Evolutionary conservation across 257 asterid species (phyloP).

Genomic region (Thymus mandschuricus): DNA sequence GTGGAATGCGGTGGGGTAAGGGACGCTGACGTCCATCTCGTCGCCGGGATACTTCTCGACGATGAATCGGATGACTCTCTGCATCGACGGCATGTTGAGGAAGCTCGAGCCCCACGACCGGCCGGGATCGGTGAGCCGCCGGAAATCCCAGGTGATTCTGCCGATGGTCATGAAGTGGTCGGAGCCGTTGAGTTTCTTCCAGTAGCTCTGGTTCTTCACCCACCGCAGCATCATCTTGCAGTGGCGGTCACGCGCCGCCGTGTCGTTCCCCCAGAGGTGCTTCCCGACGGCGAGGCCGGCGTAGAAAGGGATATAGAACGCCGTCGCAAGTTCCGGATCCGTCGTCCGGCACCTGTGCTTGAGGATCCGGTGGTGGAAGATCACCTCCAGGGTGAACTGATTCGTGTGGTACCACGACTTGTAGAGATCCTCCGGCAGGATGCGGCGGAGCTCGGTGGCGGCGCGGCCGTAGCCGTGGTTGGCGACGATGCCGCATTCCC

Average conservation of each 20-base stretch:
- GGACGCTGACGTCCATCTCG: slow-evolving; percentile 67
- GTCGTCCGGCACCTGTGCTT: slow-evolving; percentile 70
- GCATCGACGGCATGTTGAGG: slow-evolving; percentile 70
- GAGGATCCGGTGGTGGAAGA: slow-evolving; percentile 68
- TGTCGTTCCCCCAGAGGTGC: slow-evolving; percentile 58
- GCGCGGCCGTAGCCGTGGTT: slow-evolving; percentile 80
- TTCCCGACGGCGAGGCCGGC: slow-evolving; percentile 79
- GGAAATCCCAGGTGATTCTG: slow-evolving; percentile 82
- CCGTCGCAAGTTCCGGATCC: slow-evolving; percentile 77
- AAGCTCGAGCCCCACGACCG: slow-evolving; percentile 75
- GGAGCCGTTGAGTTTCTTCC: slow-evolving; percentile 67
- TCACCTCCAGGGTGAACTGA: slow-evolving; percentile 68
- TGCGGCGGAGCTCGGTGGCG: slow-evolving; percentile 58
- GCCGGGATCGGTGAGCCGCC: slow-evolving; percentile 64
- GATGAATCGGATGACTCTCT: slow-evolving; percentile 56
- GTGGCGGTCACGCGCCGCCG: slow-evolving; percentile 56
- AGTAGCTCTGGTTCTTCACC: slow-evolving; percentile 56
- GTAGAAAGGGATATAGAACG: slow-evolving; percentile 91
- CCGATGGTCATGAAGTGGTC: slow-evolving; percentile 81
- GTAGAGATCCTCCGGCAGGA: slow-evolving; percentile 56
- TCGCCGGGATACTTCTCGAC: slow-evolving; percentile 78
- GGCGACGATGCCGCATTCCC: slow-evolving; percentile 84
- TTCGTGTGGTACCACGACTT: slow-evolving; percentile 90
- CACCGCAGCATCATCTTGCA: slow-evolving; percentile 64
- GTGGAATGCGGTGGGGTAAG: slow-evolving; percentile 95